Conservation (phyloP, 2,329 filamentous ascomycete genomes). For the Paracamarosporium sp. region DNA sequence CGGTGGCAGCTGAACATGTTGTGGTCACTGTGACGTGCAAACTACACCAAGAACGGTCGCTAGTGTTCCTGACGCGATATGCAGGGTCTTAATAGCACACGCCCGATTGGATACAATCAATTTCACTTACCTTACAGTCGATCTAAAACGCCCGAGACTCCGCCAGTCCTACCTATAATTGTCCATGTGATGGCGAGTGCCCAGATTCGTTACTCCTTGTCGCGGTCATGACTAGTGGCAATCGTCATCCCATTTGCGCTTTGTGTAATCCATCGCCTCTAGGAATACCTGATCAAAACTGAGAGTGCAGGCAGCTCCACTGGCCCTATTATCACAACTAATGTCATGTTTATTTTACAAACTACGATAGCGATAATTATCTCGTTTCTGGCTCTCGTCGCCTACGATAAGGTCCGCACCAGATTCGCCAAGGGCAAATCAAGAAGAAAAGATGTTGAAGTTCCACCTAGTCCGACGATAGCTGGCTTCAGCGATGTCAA, state of each 20-base stretch:
- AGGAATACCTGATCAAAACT: neutral
- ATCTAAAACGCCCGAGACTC: neutral
- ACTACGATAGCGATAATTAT: constrained; percentile 28
- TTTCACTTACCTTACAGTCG: neutral
- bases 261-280: neutral
- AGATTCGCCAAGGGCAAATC: constrained; percentile 17
- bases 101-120: neutral
- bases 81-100: neutral
- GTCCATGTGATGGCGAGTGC: neutral
- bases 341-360: constrained; percentile 25
- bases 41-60: neutral
- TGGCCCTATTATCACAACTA: neutral
- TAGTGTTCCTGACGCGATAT: neutral
- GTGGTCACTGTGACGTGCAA: neutral
- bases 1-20: neutral
- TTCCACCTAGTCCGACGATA: constrained; percentile 16
- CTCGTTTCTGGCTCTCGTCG: constrained; percentile 25
- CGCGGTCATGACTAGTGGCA: neutral
- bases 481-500: neutral
- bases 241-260: constrained; percentile 1
- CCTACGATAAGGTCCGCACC: constrained; percentile 21
- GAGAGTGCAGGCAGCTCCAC: neutral
- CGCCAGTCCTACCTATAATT: neutral
- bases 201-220: neutral
- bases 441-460: constrained; percentile 24